phyloP scores from a whole-genome alignment of 768 basidiomycete genomes.

The Cystobasidium ongulense region DNA sequence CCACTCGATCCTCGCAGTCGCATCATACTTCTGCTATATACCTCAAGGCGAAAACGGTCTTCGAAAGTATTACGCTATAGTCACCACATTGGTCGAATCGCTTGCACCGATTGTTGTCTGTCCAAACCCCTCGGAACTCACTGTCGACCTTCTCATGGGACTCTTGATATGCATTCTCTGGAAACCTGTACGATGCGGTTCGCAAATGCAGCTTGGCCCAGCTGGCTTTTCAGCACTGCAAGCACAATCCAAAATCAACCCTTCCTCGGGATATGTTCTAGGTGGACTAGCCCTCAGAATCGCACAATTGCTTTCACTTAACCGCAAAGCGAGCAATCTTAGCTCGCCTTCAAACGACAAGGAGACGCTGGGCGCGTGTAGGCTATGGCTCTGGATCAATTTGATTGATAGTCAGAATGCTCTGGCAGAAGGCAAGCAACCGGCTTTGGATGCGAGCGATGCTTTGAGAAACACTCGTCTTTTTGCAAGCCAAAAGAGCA shows the following conservation, averaged over 20 bases:
- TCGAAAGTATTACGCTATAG: slow-evolving; percentile 29
- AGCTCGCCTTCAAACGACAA: not conserved
- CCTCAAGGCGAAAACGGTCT: slow-evolving; percentile 29
- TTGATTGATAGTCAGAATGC: slow-evolving; percentile 24
- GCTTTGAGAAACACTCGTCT: slow-evolving; percentile 7
- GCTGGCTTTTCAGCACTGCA: slow-evolving; percentile 17
- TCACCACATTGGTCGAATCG: slow-evolving; percentile 27
- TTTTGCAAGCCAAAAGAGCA: slow-evolving; percentile 24
- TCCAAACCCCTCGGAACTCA: slow-evolving; percentile 22
- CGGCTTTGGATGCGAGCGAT: slow-evolving; percentile 26
- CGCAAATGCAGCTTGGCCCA: slow-evolving; percentile 26
- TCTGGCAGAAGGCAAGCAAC: slow-evolving; percentile 22
- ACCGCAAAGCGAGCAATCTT: not conserved
- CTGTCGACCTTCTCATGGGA: slow-evolving; percentile 24
- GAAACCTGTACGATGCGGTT: slow-evolving; percentile 27
- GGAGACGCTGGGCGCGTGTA: not conserved
- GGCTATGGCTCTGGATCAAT: slow-evolving; percentile 30
- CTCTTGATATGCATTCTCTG: slow-evolving; percentile 25
- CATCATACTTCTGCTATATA: slow-evolving; percentile 31
- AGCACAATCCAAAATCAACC: slow-evolving; percentile 25
- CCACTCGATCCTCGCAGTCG: slow-evolving; percentile 23
- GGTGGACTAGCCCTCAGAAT: slow-evolving; percentile 22
- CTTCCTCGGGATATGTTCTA: slow-evolving; percentile 25
- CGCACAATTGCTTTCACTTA: slow-evolving; percentile 13
- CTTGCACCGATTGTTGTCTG: slow-evolving; percentile 27